Base-by-base conservation (phyloP, 2,329 filamentous ascomycete genomes). In the Sphaerulina populicola region DNA sequence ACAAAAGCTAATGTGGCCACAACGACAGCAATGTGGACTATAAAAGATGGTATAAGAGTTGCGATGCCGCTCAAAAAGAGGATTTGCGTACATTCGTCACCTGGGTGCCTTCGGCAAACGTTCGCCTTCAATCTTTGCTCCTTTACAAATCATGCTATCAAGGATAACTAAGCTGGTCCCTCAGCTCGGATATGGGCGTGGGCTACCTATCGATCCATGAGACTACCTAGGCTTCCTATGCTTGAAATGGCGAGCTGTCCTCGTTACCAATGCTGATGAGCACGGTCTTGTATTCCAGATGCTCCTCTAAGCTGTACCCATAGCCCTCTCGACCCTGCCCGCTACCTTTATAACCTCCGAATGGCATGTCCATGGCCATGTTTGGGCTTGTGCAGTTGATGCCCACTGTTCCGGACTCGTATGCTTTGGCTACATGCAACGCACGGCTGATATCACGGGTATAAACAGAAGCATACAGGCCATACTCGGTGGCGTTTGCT, bases 381-480 rank as follows among this genome's bases (percentile, higher is more conserved):
- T 58, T 60, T 60, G 57, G 67, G 66, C 65, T 46, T 53, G 69
- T 70, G 56, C 69, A 70, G 33, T 72, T 72, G 10, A 72, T 63
- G 7, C 66, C 68, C 0, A 72, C 65, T 7, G 63, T 69, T 8
- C 70, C 70, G 31, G 66, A 62, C 54, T 73, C 69, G 15, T 72
- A 62, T 0, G 62, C 66, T 51, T 69, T 70, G 2, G 69, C 69
- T 7, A 72, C 68, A 5, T 69, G 62, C 44, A 72, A 41, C 3
- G 70, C 69, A 8, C 68, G 56, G 8, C 65, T 51, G 27, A 71
- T 47, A 61, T 67, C 56, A 50, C 68, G 69, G 6, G 68, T 71
- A 44, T 65, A 70, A 1, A 71, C 54, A 1, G 62, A 62, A 2
- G 68, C 67, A 35, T 68, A 69, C 0, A 71, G 58, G 1, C 68